Conservation (phyloP, 805 yeast genomes). For the Blastobotrys mokoenaii region DNA sequence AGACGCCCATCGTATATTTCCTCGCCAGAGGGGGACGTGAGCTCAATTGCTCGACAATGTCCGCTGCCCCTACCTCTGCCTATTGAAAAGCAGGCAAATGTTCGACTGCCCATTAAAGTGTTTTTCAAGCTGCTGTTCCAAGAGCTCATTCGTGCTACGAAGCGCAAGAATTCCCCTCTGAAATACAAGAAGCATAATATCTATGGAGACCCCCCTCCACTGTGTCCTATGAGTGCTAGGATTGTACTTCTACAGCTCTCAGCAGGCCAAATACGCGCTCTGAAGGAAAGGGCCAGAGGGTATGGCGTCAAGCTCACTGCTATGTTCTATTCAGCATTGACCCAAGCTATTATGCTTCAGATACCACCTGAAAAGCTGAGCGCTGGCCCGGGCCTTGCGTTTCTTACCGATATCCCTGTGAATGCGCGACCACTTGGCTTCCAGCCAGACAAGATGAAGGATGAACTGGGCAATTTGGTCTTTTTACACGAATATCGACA, state of each 20-base stretch:
- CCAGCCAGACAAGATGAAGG: neutral
- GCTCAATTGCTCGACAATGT: too few species aligned
- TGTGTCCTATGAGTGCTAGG: neutral
- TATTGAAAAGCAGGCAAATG: too few species aligned
- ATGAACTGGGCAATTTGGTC: neutral
- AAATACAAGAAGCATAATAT: too few species aligned
- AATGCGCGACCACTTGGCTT: neutral
- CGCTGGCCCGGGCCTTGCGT: neutral
- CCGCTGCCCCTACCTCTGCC: too few species aligned
- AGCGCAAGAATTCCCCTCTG: too few species aligned
- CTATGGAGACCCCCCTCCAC: neutral
- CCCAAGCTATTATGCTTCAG: constrained; percentile 5
- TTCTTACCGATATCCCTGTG: neutral
- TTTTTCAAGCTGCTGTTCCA: too few species aligned
- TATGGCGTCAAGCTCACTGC: constrained; percentile 1
- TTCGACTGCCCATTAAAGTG: too few species aligned
- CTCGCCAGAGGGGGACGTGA: too few species aligned
- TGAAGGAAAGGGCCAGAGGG: neutral
- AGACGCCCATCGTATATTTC: too few species aligned
- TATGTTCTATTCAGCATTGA: constrained; percentile 4
- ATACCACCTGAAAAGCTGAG: neutral
- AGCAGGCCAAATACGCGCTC: neutral
- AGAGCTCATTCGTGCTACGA: too few species aligned
- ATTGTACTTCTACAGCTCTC: neutral
- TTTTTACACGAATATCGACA: neutral